These are phyloP conservation scores for Oenanthe javanica DNA, from an alignment of 140 eudicot genomes.

Conservation along the genomic window DNA sequence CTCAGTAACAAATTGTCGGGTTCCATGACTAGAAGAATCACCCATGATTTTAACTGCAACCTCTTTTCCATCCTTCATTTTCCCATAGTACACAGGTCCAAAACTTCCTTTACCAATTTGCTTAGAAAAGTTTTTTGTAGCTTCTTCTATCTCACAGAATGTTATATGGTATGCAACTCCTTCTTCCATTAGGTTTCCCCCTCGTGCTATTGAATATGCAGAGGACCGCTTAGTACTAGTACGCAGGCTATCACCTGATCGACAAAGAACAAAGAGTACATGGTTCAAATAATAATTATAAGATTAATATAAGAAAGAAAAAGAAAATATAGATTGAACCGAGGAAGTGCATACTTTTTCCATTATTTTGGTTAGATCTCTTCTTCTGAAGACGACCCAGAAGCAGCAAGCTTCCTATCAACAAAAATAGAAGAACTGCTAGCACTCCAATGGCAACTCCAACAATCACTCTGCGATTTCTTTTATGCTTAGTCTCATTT, in stretches of 20 bases:
- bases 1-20: slow-evolving; percentile 90
- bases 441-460: slow-evolving; percentile 53
- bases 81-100: slow-evolving; percentile 91
- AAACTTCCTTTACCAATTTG: slow-evolving; percentile 93
- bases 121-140: slow-evolving; percentile 62
- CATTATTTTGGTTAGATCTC: slow-evolving; percentile 34
- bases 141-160: slow-evolving; percentile 73
- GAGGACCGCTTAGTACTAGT: slow-evolving; percentile 50
- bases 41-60: slow-evolving; percentile 90
- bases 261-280: not conserved
- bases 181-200: slow-evolving; percentile 70
- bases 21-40: slow-evolving; percentile 86
- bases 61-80: slow-evolving; percentile 86
- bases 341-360: slow-evolving; percentile 42
- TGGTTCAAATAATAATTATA: not conserved
- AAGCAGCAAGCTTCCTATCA: slow-evolving; percentile 44
- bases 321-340: slow-evolving; percentile 5
- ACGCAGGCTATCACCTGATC: slow-evolving; percentile 51
- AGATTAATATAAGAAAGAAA: not conserved
- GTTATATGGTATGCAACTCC: slow-evolving; percentile 76
- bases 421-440: slow-evolving; percentile 37
- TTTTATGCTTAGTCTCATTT: slow-evolving; percentile 29
- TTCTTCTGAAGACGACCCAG: slow-evolving; percentile 37
- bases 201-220: slow-evolving; percentile 46
- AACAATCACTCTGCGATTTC: slow-evolving; percentile 38